Evolutionary conservation across 148 eudicot genomes (phyloP).

Genomic region (Bassia scoparia): DNA sequence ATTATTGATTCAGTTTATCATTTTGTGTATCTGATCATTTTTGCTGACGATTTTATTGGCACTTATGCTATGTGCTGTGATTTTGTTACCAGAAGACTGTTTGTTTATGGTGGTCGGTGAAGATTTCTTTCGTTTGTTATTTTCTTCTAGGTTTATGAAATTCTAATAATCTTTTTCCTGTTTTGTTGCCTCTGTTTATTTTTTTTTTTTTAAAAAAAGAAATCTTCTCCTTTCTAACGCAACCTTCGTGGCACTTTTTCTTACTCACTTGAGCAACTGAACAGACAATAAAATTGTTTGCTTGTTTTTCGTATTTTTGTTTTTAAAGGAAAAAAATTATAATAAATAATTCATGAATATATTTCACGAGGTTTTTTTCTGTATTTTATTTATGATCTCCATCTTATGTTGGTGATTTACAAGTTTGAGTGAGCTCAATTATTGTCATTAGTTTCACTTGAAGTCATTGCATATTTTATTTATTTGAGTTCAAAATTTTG

Average conservation of each 20-base stretch:
- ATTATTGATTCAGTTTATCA: background rate
- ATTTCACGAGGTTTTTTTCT: background rate
- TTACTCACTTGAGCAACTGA: too few species aligned
- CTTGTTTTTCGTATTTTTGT: background rate
- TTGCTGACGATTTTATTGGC: background rate
- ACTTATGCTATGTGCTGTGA: slow-evolving; percentile 2
- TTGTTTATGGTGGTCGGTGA: background rate
- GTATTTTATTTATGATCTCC: background rate
- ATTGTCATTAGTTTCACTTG: background rate
- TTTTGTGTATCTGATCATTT: background rate
- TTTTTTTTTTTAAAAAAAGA: background rate
- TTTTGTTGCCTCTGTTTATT: background rate
- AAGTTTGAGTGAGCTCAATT: background rate
- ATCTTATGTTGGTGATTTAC: background rate
- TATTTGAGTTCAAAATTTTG: too few species aligned
- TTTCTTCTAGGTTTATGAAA: background rate
- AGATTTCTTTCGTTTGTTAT: slow-evolving; percentile 4
- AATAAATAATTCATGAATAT: background rate
- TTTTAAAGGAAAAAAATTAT: background rate
- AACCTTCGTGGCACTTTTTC: background rate
- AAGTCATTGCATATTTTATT: background rate
- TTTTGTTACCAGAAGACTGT: background rate
- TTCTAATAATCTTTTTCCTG: background rate
- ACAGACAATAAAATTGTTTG: background rate
- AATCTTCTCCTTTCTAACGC: background rate